phyloP scores from a whole-genome alignment of 2,329 filamentous ascomycete genomes.

The Geosmithia flava region DNA sequence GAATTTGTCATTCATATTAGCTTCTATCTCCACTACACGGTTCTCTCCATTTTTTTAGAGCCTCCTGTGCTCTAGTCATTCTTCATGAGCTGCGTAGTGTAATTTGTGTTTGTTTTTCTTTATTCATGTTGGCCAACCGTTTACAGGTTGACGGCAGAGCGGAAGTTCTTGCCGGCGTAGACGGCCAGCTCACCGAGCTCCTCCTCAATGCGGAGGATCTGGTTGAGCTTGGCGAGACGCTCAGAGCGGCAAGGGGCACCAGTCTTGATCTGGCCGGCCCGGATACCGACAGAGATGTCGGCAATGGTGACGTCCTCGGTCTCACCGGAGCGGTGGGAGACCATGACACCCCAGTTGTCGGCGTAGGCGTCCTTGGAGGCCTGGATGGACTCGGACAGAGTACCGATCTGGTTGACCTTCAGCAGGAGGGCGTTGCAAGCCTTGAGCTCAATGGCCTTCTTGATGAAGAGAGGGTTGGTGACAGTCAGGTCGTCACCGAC shows the following conservation, averaged over 20 bases:
- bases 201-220: constrained; percentile 99
- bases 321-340: constrained; percentile 97
- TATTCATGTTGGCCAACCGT: constrained; percentile 4
- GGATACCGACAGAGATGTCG: constrained; percentile 94
- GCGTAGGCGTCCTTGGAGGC: constrained; percentile 97
- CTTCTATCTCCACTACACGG: too few relatives aligned
- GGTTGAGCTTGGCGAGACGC: constrained; percentile 99
- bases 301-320: constrained; percentile 99
- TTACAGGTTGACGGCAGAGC: constrained; percentile 81
- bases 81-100: too few relatives aligned
- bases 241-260: constrained; percentile 93
- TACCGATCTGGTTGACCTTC: constrained; percentile 99
- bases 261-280: constrained; percentile 97
- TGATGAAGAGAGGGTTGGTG: constrained; percentile 97
- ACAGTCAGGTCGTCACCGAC: constrained; percentile 98
- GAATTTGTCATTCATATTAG: too few relatives aligned
- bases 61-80: too few relatives aligned
- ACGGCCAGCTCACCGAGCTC: constrained; percentile 86
- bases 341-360: constrained; percentile 97
- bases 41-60: too few relatives aligned
- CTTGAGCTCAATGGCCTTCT: constrained; percentile 99
- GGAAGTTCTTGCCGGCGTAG: constrained; percentile 89
- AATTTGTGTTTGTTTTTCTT: not conserved
- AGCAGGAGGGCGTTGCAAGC: constrained; percentile 95
- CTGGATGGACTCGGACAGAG: constrained; percentile 96